Evolutionary conservation across 805 yeast genomes (phyloP), one percentile per base, ranked within the genome.

Genomic region (Zygotorulaspora sp.): DNA sequence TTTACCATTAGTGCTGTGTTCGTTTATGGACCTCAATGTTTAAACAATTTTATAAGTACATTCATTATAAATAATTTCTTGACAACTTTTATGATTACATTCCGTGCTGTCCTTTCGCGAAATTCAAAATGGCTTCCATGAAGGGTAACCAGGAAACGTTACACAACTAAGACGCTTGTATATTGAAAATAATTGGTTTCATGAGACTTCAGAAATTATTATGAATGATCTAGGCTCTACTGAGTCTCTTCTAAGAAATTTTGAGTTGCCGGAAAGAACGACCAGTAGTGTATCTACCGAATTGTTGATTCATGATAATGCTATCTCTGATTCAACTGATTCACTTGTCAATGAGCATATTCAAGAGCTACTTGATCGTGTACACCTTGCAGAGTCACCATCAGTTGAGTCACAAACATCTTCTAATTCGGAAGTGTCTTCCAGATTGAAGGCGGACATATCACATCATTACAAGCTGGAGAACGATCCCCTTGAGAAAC

Each of bases 331-430:
- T 25, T 50, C 54, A n/a, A 50, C 54, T 17, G 49, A 49, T 1
- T 50, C 54, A 3, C 27, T 50, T 25, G 40, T 50, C 11, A 32
- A 43, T 19, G 43, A 41, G 16, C 42, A 41, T 24, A 40, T 50
- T 5, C 30, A 39, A 14, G 49, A 44, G 13, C 32, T 50, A 19
- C 47, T 43, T 7, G 30, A 34, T 30, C 39, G 39, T 6, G 19
- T 40, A n/a, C 29, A 30, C 17, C n/a, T 40, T 10, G 33, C 31
- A 24, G 42, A 38, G 4, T 20, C 35, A 8, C 20, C 38, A n/a
- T 29, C 13, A 23, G 22, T 19, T 7, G 28, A 22, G 15, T 29
- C 31, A 5, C 38, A 38, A 8, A 24, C 35, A 13, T 17, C 23
- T 13, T 31, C 29, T 16, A 32, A 32, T 22, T 25, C 41, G 8